A percentile compares a stretch with the other conserved stretches of the same genome.
phyloP scores from a whole-genome alignment of 140 eudicot genomes.

The Flaveria floridana region DNA sequence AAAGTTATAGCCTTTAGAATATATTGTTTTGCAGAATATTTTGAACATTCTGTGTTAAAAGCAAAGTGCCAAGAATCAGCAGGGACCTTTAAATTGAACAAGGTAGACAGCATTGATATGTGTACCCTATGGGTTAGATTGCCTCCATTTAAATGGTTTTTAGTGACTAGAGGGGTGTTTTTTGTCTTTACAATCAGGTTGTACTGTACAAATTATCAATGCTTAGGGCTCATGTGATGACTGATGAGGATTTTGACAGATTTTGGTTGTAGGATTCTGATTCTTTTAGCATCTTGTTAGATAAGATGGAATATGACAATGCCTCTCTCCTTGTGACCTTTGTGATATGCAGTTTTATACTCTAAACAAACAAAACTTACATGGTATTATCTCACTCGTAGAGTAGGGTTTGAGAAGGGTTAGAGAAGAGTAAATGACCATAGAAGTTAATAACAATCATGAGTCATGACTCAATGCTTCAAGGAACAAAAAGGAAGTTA shows the following conservation, averaged over 20 bases:
- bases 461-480: neutral
- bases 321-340: conserved; percentile 25
- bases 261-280: conserved; percentile 40
- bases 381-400: too few species aligned
- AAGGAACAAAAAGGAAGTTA: too few species aligned
- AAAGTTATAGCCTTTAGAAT: conserved; percentile 13
- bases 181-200: conserved; percentile 17
- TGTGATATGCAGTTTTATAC: neutral
- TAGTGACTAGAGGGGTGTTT: conserved; percentile 1
- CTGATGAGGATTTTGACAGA: conserved; percentile 26
- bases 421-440: too few species aligned
- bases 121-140: conserved; percentile 28
- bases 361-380: too few species aligned
- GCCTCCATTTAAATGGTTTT: neutral
- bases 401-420: too few species aligned
- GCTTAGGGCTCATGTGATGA: conserved; percentile 32
- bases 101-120: conserved; percentile 16
- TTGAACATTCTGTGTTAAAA: conserved; percentile 31
- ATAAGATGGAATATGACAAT: conserved; percentile 37
- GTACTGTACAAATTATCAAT: conserved; percentile 30
- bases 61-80: conserved; percentile 27
- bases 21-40: conserved; percentile 17
- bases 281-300: conserved; percentile 28
- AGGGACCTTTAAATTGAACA: conserved; percentile 26
- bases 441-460: too few species aligned